Evolutionary conservation across 1,139 yeast species (phyloP).

Genomic region (Candida pseudocylindracea): DNA sequence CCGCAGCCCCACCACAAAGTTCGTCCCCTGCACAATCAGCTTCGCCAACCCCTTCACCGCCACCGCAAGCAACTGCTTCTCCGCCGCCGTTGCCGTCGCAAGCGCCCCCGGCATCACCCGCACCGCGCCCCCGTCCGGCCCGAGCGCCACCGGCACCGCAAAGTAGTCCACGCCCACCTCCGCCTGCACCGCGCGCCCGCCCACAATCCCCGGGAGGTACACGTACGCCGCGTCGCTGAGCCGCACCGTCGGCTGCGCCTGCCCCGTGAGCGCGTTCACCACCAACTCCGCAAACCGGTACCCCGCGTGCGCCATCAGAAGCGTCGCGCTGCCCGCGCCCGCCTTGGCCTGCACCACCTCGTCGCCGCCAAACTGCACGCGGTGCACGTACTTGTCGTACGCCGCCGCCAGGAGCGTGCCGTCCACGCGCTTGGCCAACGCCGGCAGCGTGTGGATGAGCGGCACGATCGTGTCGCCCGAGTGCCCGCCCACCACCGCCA

Average conservation of each 20-base stretch:
- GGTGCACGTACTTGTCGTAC: slow-evolving; percentile 4
- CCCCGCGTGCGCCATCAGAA: slow-evolving; percentile 6
- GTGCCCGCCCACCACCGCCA: slow-evolving; percentile 6
- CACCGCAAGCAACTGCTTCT: slow-evolving; percentile 53
- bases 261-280: slow-evolving; percentile 6
- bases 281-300: slow-evolving; percentile 5
- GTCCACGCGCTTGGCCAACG: slow-evolving; percentile 4
- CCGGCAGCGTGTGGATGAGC: slow-evolving; percentile 2
- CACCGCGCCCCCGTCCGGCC: slow-evolving; percentile 74
- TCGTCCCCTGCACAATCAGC: slow-evolving; percentile 56
- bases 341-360: slow-evolving; percentile 6
- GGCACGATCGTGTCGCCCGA: slow-evolving; percentile 6
- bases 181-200: slow-evolving; percentile 63
- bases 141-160: slow-evolving; percentile 79
- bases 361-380: slow-evolving; percentile 6
- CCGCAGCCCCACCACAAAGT: slow-evolving; percentile 11
- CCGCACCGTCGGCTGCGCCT: slow-evolving; percentile 7
- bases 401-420: slow-evolving; percentile 4
- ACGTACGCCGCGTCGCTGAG: slow-evolving; percentile 64
- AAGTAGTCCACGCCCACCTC: slow-evolving; percentile 64
- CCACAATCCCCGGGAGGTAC: slow-evolving; percentile 16
- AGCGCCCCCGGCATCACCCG: slow-evolving; percentile 18
- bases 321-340: slow-evolving; percentile 6
- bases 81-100: slow-evolving; percentile 32
- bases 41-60: slow-evolving; percentile 69